These are phyloP conservation scores for Ustilago cynodontis DNA, from an alignment of 1,284 basidiomycete genomes.

Conservation along the genomic window DNA sequence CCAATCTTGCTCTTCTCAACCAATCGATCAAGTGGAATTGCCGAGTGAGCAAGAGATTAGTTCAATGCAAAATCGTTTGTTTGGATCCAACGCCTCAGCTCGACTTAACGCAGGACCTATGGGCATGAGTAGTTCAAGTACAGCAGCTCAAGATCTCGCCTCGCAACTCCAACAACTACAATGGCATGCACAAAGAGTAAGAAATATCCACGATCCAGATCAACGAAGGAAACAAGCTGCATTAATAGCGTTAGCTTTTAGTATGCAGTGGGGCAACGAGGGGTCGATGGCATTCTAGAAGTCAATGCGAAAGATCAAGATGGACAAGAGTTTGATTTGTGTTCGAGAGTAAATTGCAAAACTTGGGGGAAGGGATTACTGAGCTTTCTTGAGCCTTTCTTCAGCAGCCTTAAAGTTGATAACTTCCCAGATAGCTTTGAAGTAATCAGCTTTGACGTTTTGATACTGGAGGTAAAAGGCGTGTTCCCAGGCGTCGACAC, in stretches of 20 bases:
- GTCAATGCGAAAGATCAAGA: no score
- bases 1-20: slow-evolving; percentile 17
- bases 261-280: slow-evolving; percentile 41
- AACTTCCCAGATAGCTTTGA: slow-evolving; percentile 69
- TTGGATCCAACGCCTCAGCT: slow-evolving; percentile 23
- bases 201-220: slow-evolving; percentile 45
- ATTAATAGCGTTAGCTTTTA: slow-evolving; percentile 47
- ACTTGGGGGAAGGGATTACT: slow-evolving; percentile 36
- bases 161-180: slow-evolving; percentile 40
- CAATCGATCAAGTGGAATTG: slow-evolving; percentile 1
- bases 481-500: slow-evolving; percentile 69
- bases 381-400: slow-evolving; percentile 63
- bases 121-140: slow-evolving; percentile 9
- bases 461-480: slow-evolving; percentile 69
- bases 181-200: slow-evolving; percentile 46
- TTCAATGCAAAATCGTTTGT: slow-evolving; percentile 30
- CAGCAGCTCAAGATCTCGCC: slow-evolving; percentile 18
- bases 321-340: no score
- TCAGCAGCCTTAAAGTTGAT: slow-evolving; percentile 70
- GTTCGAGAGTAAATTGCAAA: no score
- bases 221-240: slow-evolving; percentile 45
- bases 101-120: slow-evolving; percentile 19
- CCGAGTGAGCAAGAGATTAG: slow-evolving; percentile 30
- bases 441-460: slow-evolving; percentile 69
- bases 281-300: slow-evolving; percentile 23